Conservation (phyloP, 805 yeast species). For the Candida xiaguanensis region DNA sequence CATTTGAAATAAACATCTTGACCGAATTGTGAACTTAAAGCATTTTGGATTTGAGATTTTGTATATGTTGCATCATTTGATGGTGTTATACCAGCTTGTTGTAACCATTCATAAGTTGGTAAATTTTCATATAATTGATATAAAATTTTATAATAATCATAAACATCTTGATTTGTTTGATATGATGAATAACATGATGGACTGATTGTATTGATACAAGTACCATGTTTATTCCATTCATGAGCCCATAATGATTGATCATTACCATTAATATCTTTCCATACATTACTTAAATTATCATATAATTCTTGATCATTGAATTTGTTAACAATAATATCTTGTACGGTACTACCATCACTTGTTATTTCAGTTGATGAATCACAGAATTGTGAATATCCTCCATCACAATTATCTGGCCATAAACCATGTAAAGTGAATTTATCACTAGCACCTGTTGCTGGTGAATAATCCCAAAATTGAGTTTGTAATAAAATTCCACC, state of each 20-base stretch:
- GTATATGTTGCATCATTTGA: conserved; percentile 53
- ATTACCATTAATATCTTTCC: conserved; percentile 70
- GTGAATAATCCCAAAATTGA: conserved; percentile 89
- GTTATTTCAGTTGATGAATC: conserved; percentile 53
- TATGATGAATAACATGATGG: conserved; percentile 60
- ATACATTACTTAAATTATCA: conserved; percentile 51
- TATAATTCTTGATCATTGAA: conserved; percentile 52
- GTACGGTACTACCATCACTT: conserved; percentile 35
- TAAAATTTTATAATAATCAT: conserved; percentile 47
- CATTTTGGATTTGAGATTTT: conserved; percentile 49
- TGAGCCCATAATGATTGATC: conserved; percentile 80
- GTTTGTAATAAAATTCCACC: conserved; percentile 78
- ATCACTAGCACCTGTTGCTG: conserved; percentile 36
- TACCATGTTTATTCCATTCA: conserved; percentile 92
- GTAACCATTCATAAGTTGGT: conserved; percentile 64
- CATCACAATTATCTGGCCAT: conserved; percentile 58
- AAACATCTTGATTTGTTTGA: conserved; percentile 37
- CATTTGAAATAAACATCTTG: conserved; percentile 60
- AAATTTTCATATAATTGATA: conserved; percentile 28
- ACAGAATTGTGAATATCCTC: conserved; percentile 78
- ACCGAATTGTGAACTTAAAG: conserved; percentile 49
- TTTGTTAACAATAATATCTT: conserved; percentile 26
- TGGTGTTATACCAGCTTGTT: conserved; percentile 71
- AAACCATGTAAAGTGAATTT: conserved; percentile 42
- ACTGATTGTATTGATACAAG: conserved; percentile 79